Evolutionary conservation across 805 yeast genomes (phyloP).

Genomic region (Naumovozyma baii): DNA sequence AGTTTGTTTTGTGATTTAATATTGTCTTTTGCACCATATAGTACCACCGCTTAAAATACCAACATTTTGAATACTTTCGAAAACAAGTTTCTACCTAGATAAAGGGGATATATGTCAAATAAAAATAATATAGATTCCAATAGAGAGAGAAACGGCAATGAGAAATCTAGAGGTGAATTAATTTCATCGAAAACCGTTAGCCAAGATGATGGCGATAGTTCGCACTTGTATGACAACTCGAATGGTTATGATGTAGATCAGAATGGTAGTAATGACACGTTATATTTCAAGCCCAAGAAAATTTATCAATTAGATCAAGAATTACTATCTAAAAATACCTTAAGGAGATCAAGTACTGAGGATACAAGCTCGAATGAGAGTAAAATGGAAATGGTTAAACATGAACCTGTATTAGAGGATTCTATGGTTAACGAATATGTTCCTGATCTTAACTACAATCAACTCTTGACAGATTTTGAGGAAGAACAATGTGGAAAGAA

Average conservation of each 20-base stretch:
- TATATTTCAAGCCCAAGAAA: constrained; percentile 3
- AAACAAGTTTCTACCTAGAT: background rate
- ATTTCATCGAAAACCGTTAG: background rate
- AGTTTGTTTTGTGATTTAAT: too few relatives aligned
- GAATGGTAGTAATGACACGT: background rate
- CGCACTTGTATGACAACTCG: background rate
- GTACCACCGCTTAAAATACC: too few relatives aligned
- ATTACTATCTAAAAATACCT: background rate
- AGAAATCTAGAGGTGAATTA: background rate
- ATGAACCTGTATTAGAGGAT: background rate
- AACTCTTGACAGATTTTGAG: background rate
- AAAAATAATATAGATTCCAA: background rate
- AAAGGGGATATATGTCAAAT: background rate
- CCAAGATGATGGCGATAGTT: background rate
- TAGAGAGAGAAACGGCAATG: background rate
- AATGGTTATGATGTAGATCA: background rate
- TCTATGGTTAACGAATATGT: constrained; percentile 50
- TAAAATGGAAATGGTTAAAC: background rate
- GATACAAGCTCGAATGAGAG: constrained; percentile 26
- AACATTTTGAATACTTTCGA: background rate
- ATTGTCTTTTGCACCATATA: too few relatives aligned
- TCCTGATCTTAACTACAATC: constrained; percentile 53
- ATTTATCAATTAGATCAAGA: constrained; percentile 27
- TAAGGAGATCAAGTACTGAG: background rate
- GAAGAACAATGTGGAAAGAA: background rate